phyloP scores from a whole-genome alignment of 2,329 filamentous ascomycete genomes.

The Zymoseptoria ardabiliae region DNA sequence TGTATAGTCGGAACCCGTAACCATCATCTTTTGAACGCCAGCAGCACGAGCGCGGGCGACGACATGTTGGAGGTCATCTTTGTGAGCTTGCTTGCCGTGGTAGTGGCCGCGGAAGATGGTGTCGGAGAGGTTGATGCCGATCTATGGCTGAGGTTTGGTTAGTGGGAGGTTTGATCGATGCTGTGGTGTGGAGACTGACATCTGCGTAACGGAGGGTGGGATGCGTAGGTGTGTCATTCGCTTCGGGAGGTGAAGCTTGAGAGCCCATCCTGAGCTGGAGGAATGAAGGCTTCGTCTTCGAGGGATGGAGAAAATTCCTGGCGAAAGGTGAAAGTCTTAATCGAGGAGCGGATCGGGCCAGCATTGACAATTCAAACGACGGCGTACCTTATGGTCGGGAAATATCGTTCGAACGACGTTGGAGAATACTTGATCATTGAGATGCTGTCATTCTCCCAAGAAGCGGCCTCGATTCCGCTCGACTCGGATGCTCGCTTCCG shows the following conservation, averaged over 20 bases:
- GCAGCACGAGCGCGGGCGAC: constrained; percentile 68
- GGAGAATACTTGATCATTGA: not conserved
- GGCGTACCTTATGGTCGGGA: not conserved
- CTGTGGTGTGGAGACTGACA: constrained; percentile 11
- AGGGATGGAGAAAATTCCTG: not conserved
- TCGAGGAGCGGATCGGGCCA: not conserved
- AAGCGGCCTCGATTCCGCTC: not conserved
- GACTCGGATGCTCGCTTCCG: not conserved
- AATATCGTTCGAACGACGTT: not conserved
- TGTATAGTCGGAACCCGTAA: constrained; percentile 80
- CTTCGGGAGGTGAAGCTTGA: not conserved
- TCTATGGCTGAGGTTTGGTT: constrained; percentile 36
- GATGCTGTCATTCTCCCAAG: not conserved
- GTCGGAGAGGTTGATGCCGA: constrained; percentile 94
- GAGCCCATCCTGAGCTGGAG: not conserved
- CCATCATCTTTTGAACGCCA: constrained; percentile 82
- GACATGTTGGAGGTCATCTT: constrained; percentile 67
- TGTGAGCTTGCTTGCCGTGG: constrained; percentile 68
- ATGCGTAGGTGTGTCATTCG: not conserved
- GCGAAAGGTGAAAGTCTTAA: not conserved
- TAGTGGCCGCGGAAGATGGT: constrained; percentile 81
- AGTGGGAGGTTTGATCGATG: not conserved
- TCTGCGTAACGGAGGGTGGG: constrained; percentile 14
- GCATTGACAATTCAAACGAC: not conserved
- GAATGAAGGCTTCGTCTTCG: not conserved